Evolutionary conservation across 2,329 filamentous ascomycete genomes (phyloP).

Genomic region (Fusarium clavum): DNA sequence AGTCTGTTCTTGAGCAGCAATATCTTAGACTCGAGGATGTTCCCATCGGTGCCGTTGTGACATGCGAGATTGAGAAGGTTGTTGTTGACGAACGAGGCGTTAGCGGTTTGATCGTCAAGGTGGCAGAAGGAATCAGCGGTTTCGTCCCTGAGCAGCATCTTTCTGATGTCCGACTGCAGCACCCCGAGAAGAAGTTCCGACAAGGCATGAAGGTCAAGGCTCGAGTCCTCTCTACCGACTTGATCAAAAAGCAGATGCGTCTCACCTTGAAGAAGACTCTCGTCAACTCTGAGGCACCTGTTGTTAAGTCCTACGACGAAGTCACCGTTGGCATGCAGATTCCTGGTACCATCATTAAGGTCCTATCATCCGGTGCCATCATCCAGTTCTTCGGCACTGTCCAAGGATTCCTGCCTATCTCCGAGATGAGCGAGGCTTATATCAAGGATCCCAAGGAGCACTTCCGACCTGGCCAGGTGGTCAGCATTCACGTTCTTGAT

Average conservation of each 20-base stretch:
- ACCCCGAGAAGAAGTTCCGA: slow-evolving; percentile 96
- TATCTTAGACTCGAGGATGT: slow-evolving; percentile 95
- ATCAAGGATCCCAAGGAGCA: slow-evolving; percentile 91
- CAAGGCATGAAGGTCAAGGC: slow-evolving; percentile 87
- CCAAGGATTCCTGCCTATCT: slow-evolving; percentile 88
- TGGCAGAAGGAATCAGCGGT: slow-evolving; percentile 90
- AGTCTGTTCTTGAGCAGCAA: slow-evolving; percentile 83
- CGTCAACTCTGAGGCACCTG: slow-evolving; percentile 86
- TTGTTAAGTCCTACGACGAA: slow-evolving; percentile 81
- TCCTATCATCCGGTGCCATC: slow-evolving; percentile 82
- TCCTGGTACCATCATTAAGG: slow-evolving; percentile 86
- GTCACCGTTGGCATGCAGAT: slow-evolving; percentile 80
- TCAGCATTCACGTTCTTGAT: slow-evolving; percentile 88
- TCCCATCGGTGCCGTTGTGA: slow-evolving; percentile 81
- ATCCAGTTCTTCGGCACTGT: slow-evolving; percentile 92
- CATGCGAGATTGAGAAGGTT: slow-evolving; percentile 86
- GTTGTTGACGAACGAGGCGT: slow-evolving; percentile 82
- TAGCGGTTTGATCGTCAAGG: slow-evolving; percentile 81
- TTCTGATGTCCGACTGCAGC: slow-evolving; percentile 86
- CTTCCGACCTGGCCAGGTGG: slow-evolving; percentile 89
- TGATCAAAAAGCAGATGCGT: slow-evolving; percentile 80
- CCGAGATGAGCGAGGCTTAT: slow-evolving; percentile 98
- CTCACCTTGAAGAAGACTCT: slow-evolving; percentile 95
- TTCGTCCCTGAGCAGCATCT: slow-evolving; percentile 89
- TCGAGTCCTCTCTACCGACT: slow-evolving; percentile 83